Conservation (phyloP, 1,284 basidiomycete genomes). For the Cerioporus squamosus region DNA sequence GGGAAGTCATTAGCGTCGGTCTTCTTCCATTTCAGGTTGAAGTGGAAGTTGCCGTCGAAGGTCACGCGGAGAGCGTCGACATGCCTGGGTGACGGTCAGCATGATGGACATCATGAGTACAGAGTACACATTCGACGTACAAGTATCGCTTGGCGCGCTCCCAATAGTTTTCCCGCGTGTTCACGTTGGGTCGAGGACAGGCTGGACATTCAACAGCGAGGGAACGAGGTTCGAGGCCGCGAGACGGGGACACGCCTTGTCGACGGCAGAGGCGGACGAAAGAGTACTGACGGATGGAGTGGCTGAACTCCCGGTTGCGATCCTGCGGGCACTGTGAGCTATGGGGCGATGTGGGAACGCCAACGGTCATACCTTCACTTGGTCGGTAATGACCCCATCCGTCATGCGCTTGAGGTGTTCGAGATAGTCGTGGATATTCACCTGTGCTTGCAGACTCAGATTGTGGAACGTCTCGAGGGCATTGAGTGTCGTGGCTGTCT, state of each 20-base stretch:
- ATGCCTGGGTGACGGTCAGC: not conserved
- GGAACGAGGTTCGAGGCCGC: too few relatives aligned
- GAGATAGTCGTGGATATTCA: slow-evolving; percentile 15
- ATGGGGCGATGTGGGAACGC: not conserved
- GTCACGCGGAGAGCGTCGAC: slow-evolving; percentile 7
- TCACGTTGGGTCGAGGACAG: too few relatives aligned
- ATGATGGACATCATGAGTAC: too few relatives aligned
- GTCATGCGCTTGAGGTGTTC: slow-evolving; percentile 3
- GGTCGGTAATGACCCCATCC: slow-evolving; percentile 2
- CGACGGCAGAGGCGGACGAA: slow-evolving; percentile 14
- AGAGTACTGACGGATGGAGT: slow-evolving; percentile 3
- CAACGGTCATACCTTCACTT: slow-evolving; percentile 1
- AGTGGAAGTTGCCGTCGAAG: slow-evolving; percentile 19
- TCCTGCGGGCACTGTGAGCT: slow-evolving; percentile 6
- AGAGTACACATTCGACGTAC: not conserved
- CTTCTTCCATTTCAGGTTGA: slow-evolving; percentile 4
- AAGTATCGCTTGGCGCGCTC: too few relatives aligned
- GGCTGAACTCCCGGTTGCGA: slow-evolving; percentile 24
- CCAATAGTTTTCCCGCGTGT: too few relatives aligned
- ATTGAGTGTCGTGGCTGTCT: slow-evolving; percentile 14
- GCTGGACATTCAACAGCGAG: too few relatives aligned
- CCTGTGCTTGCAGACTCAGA: slow-evolving; percentile 11
- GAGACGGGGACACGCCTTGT: slow-evolving; percentile 5
- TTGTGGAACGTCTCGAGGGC: slow-evolving; percentile 9
- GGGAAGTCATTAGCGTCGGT: slow-evolving; percentile 8